Conservation (phyloP, 495 filamentous ascomycete species). For the Neurospora pannonica region DNA sequence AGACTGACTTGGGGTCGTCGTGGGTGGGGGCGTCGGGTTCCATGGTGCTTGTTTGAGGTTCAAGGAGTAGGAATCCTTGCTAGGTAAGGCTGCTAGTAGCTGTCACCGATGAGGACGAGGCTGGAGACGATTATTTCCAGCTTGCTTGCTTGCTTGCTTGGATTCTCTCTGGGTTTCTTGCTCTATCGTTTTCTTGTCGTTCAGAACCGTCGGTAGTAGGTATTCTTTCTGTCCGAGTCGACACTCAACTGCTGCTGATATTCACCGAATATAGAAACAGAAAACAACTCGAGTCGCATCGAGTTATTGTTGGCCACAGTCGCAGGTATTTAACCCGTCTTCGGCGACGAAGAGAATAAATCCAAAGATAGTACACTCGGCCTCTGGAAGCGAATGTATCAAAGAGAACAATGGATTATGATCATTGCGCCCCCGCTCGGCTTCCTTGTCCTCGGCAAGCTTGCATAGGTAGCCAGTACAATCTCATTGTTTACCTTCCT, state of each 20-base stretch:
- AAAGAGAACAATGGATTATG: neutral
- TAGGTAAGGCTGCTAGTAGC: neutral
- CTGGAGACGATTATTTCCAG: neutral
- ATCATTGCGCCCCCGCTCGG: no score
- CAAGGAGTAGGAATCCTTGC: neutral
- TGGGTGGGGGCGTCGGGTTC: neutral
- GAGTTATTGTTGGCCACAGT: neutral
- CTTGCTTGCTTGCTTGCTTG: neutral
- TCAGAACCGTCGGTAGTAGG: neutral
- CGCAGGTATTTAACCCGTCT: neutral
- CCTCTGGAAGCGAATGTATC: neutral
- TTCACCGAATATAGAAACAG: neutral
- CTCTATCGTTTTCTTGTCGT: neutral
- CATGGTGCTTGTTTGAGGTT: neutral
- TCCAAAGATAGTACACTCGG: neutral
- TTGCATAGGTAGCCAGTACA: neutral
- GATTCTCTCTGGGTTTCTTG: neutral
- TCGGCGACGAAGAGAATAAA: neutral
- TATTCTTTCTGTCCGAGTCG: neutral
- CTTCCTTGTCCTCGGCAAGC: neutral
- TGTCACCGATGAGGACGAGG: neutral
- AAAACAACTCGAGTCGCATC: neutral
- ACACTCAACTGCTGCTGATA: neutral
- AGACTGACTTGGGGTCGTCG: neutral
- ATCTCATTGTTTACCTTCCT: neutral